A percentile compares a stretch with the other conserved stretches of the same genome.
Evolutionary conservation across 179 eudicot species (phyloP).

Genomic region (Spinacia oleracea): DNA sequence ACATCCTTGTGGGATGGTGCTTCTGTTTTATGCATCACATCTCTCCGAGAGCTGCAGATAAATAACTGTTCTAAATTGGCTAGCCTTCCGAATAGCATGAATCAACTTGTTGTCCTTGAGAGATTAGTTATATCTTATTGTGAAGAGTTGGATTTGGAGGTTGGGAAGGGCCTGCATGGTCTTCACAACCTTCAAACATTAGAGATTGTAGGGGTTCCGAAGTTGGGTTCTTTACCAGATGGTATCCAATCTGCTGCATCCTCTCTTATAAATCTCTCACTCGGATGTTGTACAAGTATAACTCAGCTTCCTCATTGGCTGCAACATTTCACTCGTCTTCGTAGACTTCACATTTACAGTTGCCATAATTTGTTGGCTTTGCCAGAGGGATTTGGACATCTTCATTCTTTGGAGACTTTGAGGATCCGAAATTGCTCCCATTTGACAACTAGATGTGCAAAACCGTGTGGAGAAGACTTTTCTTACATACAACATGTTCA

Average conservation of each 20-base stretch:
- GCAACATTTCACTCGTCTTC: slow-evolving; percentile 10
- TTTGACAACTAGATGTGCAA: slow-evolving; percentile 11
- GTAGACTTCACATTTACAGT: not conserved
- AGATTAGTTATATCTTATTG: slow-evolving; percentile 11
- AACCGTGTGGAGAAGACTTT: slow-evolving; percentile 10
- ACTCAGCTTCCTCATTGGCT: slow-evolving; percentile 21
- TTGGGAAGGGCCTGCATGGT: slow-evolving; percentile 20
- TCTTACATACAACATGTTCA: slow-evolving; percentile 19
- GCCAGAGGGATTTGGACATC: slow-evolving; percentile 20
- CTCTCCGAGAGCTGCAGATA: slow-evolving; percentile 37
- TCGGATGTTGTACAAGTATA: slow-evolving; percentile 13
- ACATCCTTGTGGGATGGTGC: slow-evolving; percentile 33
- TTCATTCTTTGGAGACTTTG: slow-evolving; percentile 2
- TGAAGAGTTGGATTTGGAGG: slow-evolving; percentile 16
- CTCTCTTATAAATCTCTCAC: slow-evolving; percentile 13
- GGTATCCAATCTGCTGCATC: slow-evolving; percentile 22
- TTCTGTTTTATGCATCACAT: slow-evolving; percentile 25
- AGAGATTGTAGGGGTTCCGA: slow-evolving; percentile 8
- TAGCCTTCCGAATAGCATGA: slow-evolving; percentile 28
- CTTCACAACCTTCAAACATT: slow-evolving; percentile 19
- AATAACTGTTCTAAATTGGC: slow-evolving; percentile 31
- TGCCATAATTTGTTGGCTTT: slow-evolving; percentile 17
- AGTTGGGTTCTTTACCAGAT: slow-evolving; percentile 11
- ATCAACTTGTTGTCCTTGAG: slow-evolving; percentile 12
- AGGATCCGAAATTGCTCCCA: not conserved